phyloP scores from a whole-genome alignment of 1,139 yeast genomes.

The Diutina catenulata region DNA sequence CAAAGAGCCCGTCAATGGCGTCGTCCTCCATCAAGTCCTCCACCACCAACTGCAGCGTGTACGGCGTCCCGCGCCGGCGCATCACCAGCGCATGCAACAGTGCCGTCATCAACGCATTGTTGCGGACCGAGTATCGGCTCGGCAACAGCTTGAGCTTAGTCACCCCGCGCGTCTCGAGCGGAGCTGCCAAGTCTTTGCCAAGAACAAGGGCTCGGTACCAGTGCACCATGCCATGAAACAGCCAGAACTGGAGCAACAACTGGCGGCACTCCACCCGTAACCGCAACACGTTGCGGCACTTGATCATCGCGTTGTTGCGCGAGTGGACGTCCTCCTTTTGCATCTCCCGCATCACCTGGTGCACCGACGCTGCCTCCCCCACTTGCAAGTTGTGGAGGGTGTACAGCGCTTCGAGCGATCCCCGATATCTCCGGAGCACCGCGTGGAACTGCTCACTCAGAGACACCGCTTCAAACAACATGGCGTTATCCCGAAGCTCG shows the following conservation, averaged over 20 bases:
- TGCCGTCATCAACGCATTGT: conserved; percentile 2
- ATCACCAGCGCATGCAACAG: neutral
- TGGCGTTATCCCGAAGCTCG: conserved; percentile 17
- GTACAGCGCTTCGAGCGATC: conserved; percentile 16
- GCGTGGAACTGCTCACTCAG: conserved; percentile 10
- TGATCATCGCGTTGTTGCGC: conserved; percentile 16
- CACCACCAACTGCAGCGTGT: neutral
- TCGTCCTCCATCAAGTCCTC: neutral
- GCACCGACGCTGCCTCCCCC: conserved; percentile 29
- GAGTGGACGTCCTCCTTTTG: conserved; percentile 15
- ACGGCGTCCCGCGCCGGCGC: neutral
- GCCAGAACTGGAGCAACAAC: conserved; percentile 31
- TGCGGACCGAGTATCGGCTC: conserved; percentile 10
- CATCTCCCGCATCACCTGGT: conserved; percentile 13
- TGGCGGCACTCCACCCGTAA: conserved; percentile 31
- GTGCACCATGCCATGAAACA: conserved; percentile 26
- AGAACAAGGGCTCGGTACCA: conserved; percentile 27
- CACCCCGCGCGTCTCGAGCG: conserved; percentile 21
- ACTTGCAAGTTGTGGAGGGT: conserved; percentile 22
- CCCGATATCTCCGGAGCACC: conserved; percentile 15
- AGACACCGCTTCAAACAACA: conserved; percentile 27
- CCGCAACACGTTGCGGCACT: conserved; percentile 24
- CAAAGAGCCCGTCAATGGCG: neutral
- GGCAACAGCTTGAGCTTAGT: conserved; percentile 25
- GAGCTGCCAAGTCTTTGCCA: conserved; percentile 25